These are phyloP conservation scores for Rhizopus microsporus DNA, from an alignment of 371 early-diverging fungal genomes.

Conservation along the genomic window DNA sequence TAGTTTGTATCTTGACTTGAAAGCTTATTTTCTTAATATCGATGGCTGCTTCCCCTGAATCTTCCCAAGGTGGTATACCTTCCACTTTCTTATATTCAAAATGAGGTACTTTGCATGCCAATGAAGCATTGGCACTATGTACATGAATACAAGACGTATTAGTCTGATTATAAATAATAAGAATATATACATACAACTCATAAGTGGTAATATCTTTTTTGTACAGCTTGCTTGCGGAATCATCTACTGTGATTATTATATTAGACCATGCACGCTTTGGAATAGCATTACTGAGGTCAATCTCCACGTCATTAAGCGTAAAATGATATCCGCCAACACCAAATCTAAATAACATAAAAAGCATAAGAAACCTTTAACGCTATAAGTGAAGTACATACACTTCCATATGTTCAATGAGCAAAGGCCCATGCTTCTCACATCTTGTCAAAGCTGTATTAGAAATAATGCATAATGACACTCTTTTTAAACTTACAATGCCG, in stretches of 20 bases:
- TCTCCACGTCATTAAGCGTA: not conserved
- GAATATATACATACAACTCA: not conserved
- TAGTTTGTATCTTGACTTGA: not conserved
- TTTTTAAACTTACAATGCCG: not conserved
- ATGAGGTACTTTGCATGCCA: not conserved
- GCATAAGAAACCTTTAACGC: not conserved
- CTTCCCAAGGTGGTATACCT: not conserved
- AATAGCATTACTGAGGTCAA: not conserved
- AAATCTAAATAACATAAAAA: not conserved
- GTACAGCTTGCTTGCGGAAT: not conserved
- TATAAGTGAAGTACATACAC: not conserved
- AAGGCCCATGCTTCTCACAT: not conserved
- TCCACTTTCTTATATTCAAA: not conserved
- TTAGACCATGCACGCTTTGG: not conserved
- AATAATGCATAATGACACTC: not conserved
- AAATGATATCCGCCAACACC: not conserved
- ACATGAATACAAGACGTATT: not conserved
- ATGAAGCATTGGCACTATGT: not conserved
- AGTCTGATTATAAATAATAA: not conserved
- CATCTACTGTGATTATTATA: not conserved
- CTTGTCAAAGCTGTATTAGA: not conserved
- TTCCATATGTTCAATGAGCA: constrained; percentile 1
- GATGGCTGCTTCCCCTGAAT: not conserved
- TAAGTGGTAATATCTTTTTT: not conserved
- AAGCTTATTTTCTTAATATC: not conserved